Percentiles rank a stretch among this genome's conserved stretches.
Evolutionary conservation across 345 rosid species (phyloP).

Genomic region (Hibiscus trionum): DNA sequence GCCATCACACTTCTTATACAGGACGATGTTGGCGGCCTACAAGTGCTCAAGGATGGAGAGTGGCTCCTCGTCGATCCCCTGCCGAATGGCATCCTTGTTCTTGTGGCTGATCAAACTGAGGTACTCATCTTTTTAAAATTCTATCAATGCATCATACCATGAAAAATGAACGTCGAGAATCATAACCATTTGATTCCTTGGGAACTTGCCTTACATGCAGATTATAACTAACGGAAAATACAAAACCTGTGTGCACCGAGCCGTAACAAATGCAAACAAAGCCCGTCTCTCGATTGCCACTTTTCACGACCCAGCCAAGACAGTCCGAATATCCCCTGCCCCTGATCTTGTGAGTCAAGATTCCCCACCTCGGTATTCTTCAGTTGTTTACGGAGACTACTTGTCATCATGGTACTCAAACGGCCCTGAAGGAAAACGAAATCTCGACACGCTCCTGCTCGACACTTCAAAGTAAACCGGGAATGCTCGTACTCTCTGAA

Average conservation of each 20-base stretch:
- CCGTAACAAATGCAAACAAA: constrained; percentile 51
- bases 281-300: constrained; percentile 71
- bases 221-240: constrained; percentile 74
- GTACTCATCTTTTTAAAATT: constrained; percentile 22
- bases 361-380: constrained; percentile 37
- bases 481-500: not conserved
- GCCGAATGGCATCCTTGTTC: constrained; percentile 56
- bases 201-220: constrained; percentile 25
- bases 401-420: constrained; percentile 75
- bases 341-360: constrained; percentile 32
- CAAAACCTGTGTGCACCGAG: constrained; percentile 62
- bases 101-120: constrained; percentile 84
- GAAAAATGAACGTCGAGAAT: not conserved
- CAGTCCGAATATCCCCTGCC: constrained; percentile 48
- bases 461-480: not conserved
- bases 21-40: constrained; percentile 76
- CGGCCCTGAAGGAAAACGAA: constrained; percentile 76
- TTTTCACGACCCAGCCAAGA: constrained; percentile 85
- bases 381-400: constrained; percentile 53
- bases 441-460: constrained; percentile 51
- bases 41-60: constrained; percentile 54
- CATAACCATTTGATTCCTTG: not conserved
- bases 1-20: constrained; percentile 75
- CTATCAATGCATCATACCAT: not conserved
- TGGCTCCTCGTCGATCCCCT: constrained; percentile 64